phyloP scores from a whole-genome alignment of 2,329 filamentous ascomycete species.

The Proliferodiscus dingleyae region DNA sequence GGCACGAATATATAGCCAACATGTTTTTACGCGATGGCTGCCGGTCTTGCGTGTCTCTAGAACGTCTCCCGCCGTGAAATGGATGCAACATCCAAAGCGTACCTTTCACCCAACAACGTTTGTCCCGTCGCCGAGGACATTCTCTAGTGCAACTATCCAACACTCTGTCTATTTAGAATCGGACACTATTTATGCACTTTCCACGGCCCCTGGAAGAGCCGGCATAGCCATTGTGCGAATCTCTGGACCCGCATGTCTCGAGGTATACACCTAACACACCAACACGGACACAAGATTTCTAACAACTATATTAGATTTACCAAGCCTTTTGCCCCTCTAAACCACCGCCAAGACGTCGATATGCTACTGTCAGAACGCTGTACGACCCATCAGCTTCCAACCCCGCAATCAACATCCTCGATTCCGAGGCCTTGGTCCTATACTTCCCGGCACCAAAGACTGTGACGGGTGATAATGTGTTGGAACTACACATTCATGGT shows the following conservation, averaged over 20 bases:
- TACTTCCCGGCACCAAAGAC: conserved; percentile 78
- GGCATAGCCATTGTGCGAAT: conserved; percentile 88
- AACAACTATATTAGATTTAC: conserved; percentile 50
- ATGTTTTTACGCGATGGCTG: background rate
- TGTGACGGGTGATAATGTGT: conserved; percentile 85
- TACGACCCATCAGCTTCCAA: conserved; percentile 70
- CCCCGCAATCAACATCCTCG: conserved; percentile 38
- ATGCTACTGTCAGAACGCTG: conserved; percentile 46
- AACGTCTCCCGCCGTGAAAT: background rate
- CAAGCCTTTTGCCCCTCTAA: conserved; percentile 53
- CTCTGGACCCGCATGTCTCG: conserved; percentile 70
- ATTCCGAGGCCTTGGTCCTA: conserved; percentile 57
- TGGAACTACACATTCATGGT: conserved; percentile 94
- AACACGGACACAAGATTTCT: conserved; percentile 7
- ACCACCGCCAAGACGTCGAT: conserved; percentile 51
- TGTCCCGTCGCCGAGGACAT: background rate
- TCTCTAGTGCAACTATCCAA: background rate
- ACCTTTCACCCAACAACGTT: background rate
- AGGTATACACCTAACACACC: conserved; percentile 41
- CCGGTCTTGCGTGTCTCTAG: background rate
- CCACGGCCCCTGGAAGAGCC: conserved; percentile 77
- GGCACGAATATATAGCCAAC: background rate
- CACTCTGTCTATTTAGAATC: background rate
- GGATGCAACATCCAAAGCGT: background rate
- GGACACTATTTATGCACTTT: conserved; percentile 84